phyloP scores from a whole-genome alignment of 73 alveolate genomes.

The Urostyla sp. region DNA sequence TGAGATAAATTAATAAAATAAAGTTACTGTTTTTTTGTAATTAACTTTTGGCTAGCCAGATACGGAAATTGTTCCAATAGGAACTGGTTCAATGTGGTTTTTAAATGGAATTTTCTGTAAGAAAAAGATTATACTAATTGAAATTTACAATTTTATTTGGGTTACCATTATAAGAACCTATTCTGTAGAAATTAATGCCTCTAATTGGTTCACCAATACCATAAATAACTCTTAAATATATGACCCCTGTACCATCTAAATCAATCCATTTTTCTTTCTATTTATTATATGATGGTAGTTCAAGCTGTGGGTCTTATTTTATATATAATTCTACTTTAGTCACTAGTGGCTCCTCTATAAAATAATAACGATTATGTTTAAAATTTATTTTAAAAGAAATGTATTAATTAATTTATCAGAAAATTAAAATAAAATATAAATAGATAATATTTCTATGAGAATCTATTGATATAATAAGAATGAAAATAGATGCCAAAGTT shows the following conservation, averaged over 20 bases:
- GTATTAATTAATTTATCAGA: no score
- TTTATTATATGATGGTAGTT: conserved; percentile 12
- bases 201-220: conserved; percentile 63
- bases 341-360: not conserved
- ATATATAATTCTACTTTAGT: not conserved
- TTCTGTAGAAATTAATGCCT: conserved; percentile 63
- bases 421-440: no score
- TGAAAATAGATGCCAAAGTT: no score
- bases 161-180: conserved; percentile 23
- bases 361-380: not conserved
- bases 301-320: conserved; percentile 25
- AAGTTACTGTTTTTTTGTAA: conserved; percentile 30
- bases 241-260: conserved; percentile 58
- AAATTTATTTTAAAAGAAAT: no score
- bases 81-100: conserved; percentile 59
- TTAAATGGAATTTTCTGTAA: conserved; percentile 34
- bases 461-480: not conserved
- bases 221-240: conserved; percentile 49
- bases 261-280: conserved; percentile 61
- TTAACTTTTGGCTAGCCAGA: conserved; percentile 32
- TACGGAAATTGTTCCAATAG: conserved; percentile 24
- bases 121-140: not conserved
- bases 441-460: no score
- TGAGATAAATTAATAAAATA: no score
- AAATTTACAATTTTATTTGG: conserved; percentile 45